Conservation (phyloP, 139 green algal genomes). For the Auxenochlorella protothecoides region DNA sequence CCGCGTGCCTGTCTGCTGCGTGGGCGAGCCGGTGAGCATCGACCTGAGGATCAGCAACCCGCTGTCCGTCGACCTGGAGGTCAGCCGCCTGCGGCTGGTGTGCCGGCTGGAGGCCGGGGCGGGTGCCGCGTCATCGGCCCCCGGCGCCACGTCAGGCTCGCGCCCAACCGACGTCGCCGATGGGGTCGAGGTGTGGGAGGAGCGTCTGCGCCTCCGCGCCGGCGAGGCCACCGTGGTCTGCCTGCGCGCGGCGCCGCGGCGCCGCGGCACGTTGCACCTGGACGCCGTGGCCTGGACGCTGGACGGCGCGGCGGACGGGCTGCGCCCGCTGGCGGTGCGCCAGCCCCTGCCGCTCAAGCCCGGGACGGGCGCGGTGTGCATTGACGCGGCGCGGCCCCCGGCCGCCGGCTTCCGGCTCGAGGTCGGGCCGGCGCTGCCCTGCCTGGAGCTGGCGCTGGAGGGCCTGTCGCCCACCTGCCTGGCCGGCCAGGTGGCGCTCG, state of each 20-base stretch:
- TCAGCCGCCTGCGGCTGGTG: conserved; percentile 48
- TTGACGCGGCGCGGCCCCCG: conserved; percentile 6
- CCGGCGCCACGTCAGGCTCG: neutral
- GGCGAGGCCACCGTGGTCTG: conserved; percentile 34
- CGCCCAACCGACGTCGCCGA: neutral
- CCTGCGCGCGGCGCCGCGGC: conserved; percentile 39
- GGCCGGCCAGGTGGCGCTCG: conserved; percentile 26
- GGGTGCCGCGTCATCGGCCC: conserved; percentile 14
- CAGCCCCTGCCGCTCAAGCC: conserved; percentile 16
- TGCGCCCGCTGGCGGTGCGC: conserved; percentile 32
- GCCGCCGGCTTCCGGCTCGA: conserved; percentile 37
- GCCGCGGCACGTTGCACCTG: conserved; percentile 49
- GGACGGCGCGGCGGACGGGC: conserved; percentile 37
- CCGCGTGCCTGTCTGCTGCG: conserved; percentile 22
- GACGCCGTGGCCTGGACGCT: conserved; percentile 52
- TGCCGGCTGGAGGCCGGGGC: conserved; percentile 38
- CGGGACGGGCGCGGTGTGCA: conserved; percentile 3
- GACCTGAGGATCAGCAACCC: conserved; percentile 69
- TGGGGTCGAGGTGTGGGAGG: conserved; percentile 19
- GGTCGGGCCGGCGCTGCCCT: conserved; percentile 49
- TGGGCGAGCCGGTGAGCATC: conserved; percentile 61
- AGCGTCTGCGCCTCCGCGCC: conserved; percentile 19
- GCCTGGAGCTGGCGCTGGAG: conserved; percentile 35
- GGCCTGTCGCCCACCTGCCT: conserved; percentile 20
- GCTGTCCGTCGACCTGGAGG: conserved; percentile 48